A percentile compares a stretch with the other conserved stretches of the same genome.
Conservation (phyloP, 2,329 filamentous ascomycete species). For the Clonostachys chloroleuca region DNA sequence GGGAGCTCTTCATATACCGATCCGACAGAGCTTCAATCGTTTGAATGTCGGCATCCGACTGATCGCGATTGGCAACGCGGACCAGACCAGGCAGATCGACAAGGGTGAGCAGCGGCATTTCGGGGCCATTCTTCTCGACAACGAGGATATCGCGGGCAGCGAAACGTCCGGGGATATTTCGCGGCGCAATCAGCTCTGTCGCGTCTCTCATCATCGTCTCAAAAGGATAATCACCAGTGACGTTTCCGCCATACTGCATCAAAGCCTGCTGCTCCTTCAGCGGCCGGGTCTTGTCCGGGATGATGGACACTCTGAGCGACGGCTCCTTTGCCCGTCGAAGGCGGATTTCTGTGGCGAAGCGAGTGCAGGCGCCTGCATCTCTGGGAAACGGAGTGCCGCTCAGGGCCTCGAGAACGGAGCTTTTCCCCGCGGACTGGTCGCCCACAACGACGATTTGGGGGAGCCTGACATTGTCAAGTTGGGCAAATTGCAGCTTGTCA, state of each 20-base stretch:
- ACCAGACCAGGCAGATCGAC: conserved; percentile 59
- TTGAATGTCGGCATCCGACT: conserved; percentile 46
- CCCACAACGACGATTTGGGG: conserved; percentile 62
- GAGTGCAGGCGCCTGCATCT: conserved; percentile 56
- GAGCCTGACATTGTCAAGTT: conserved; percentile 47
- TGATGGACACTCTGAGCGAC: conserved; percentile 46
- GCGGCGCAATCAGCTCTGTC: conserved; percentile 44
- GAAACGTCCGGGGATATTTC: conserved; percentile 43
- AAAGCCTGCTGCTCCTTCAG: conserved; percentile 41
- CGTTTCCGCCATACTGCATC: conserved; percentile 40
- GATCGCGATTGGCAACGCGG: conserved; percentile 45
- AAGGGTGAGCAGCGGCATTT: conserved; percentile 55
- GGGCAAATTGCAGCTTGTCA: conserved; percentile 47
- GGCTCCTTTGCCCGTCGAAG: conserved; percentile 41
- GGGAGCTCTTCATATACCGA: conserved; percentile 49
- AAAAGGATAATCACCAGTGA: conserved; percentile 38
- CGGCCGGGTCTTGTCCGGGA: conserved; percentile 43
- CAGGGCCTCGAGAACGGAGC: conserved; percentile 59
- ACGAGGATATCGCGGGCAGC: conserved; percentile 50
- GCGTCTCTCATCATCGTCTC: conserved; percentile 46
- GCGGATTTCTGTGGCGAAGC: conserved; percentile 56
- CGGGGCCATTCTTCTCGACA: conserved; percentile 54
- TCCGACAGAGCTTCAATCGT: conserved; percentile 47
- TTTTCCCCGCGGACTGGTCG: conserved; percentile 61
- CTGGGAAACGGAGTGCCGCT: conserved; percentile 58